phyloP scores from a whole-genome alignment of 371 early-diverging fungal genomes.

The Capillidium heterosporum region DNA sequence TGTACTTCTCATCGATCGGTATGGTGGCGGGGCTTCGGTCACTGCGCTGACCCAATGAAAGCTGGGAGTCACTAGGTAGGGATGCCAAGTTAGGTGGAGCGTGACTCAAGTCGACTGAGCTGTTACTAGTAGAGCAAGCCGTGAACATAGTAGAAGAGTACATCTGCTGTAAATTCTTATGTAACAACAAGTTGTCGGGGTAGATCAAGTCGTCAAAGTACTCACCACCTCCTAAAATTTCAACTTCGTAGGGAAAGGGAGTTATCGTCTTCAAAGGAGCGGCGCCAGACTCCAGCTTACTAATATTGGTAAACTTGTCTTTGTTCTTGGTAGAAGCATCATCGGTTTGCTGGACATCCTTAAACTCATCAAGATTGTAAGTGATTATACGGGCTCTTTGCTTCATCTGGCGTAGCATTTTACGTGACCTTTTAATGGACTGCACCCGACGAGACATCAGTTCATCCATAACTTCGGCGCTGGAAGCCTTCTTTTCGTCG shows the following conservation, averaged over 20 bases:
- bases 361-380: neutral
- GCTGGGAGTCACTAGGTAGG: neutral
- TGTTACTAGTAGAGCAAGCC: neutral
- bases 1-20: neutral
- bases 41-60: neutral
- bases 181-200: neutral
- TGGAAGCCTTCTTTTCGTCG: neutral
- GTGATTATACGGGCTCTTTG: neutral
- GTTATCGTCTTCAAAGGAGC: neutral
- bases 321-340: neutral
- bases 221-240: constrained; percentile 3
- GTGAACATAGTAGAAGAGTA: neutral
- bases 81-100: neutral
- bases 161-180: neutral
- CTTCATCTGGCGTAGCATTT: neutral
- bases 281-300: neutral
- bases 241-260: constrained; percentile 4
- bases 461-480: neutral
- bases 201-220: constrained; percentile 4
- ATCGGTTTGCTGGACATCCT: neutral
- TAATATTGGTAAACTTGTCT: neutral
- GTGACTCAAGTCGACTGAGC: neutral
- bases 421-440: neutral
- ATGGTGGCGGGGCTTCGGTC: neutral
- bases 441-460: neutral